Percentiles rank a stretch among this genome's conserved stretches.
phyloP scores from a whole-genome alignment of 164 flowering plant species.

The Berberis thunbergii region DNA sequence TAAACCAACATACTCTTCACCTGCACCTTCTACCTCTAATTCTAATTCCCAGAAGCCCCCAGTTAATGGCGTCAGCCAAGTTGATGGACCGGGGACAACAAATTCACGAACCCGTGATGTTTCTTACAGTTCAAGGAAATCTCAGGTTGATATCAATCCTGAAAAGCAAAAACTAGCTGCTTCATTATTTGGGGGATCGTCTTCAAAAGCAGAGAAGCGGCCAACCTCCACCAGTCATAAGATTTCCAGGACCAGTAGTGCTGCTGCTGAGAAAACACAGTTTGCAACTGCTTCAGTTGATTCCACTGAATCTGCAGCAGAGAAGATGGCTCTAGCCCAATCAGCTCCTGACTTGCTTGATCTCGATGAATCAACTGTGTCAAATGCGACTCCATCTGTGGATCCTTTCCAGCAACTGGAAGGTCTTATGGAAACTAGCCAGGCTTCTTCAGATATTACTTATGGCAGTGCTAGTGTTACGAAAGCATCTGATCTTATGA shows the following conservation, averaged over 20 bases:
- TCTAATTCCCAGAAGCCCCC: slow-evolving; percentile 29
- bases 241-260: slow-evolving; percentile 27
- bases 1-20: slow-evolving; percentile 50
- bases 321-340: slow-evolving; percentile 28
- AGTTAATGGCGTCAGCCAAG: slow-evolving; percentile 42
- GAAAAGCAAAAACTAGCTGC: slow-evolving; percentile 97
- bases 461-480: slow-evolving; percentile 18
- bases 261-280: slow-evolving; percentile 27
- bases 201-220: slow-evolving; percentile 51
- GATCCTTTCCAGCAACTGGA: slow-evolving; percentile 90
- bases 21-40: slow-evolving; percentile 42
- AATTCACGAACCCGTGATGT: slow-evolving; percentile 35
- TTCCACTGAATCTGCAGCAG: slow-evolving; percentile 18
- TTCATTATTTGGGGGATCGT: slow-evolving; percentile 76
- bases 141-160: slow-evolving; percentile 50
- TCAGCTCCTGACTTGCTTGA: slow-evolving; percentile 78
- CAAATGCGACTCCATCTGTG: slow-evolving; percentile 21
- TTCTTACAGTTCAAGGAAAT: slow-evolving; percentile 41
- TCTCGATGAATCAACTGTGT: slow-evolving; percentile 47
- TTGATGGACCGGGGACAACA: slow-evolving; percentile 18
- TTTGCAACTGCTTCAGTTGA: slow-evolving; percentile 14
- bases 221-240: slow-evolving; percentile 41
- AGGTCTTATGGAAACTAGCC: slow-evolving; percentile 58
- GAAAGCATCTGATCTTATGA: slow-evolving; percentile 44
- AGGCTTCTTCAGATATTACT: slow-evolving; percentile 17